These are phyloP conservation scores for Artemisia tridentata DNA, from an alignment of 129 eudicot species.

Conservation along the genomic window DNA sequence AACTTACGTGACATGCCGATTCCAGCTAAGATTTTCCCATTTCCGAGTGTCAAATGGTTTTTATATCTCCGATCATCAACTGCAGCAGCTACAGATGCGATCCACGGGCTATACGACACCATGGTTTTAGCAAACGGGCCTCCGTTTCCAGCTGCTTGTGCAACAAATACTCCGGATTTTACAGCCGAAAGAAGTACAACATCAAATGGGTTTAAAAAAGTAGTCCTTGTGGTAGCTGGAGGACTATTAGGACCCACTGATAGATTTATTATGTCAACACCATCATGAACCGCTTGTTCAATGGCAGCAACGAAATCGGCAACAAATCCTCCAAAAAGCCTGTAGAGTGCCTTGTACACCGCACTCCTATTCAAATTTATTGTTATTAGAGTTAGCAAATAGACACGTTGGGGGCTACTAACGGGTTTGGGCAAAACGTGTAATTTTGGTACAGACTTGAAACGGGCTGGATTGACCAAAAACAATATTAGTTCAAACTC, in stretches of 20 bases:
- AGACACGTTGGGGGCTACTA: neutral
- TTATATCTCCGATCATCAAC: constrained; percentile 95
- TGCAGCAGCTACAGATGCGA: constrained; percentile 92
- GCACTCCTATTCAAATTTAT: constrained; percentile 60
- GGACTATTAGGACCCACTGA: constrained; percentile 98
- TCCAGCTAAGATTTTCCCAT: constrained; percentile 80
- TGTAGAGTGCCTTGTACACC: constrained; percentile 92
- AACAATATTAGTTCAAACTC: too few relatives aligned
- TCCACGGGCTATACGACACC: constrained; percentile 96
- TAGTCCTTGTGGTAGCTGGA: constrained; percentile 87
- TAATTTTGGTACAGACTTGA: neutral
- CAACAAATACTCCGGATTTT: constrained; percentile 94
- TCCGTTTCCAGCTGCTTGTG: constrained; percentile 97
- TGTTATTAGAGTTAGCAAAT: neutral
- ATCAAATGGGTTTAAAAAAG: constrained; percentile 89
- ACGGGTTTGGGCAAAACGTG: neutral
- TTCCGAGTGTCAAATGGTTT: constrained; percentile 81
- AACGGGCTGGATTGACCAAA: neutral
- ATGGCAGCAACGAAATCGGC: constrained; percentile 97
- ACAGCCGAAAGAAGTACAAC: constrained; percentile 90
- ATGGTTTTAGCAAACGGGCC: constrained; percentile 90
- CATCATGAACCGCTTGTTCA: constrained; percentile 91
- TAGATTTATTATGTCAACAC: constrained; percentile 90
- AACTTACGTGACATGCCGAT: constrained; percentile 91
- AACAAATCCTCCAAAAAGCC: constrained; percentile 96